Evolutionary conservation across 73 alveolate genomes (phyloP), one percentile per base, ranked within the genome.

Genomic region (Tetrahymena thermophila): DNA sequence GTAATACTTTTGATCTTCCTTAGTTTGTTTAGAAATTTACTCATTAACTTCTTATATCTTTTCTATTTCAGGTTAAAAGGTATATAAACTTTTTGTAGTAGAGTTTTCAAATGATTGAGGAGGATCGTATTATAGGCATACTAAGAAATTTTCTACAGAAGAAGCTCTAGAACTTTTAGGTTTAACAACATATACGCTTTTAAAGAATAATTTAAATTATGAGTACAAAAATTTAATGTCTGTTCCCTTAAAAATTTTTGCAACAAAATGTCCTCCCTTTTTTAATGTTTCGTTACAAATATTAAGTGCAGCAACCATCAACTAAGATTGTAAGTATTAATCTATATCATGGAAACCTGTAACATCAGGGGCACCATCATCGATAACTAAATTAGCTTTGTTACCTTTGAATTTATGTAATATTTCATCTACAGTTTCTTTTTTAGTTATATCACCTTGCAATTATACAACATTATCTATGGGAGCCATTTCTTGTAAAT

Each of bases 331-430:
- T 93, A 99, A 96, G 96, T 97, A 99, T 96, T 97, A 96, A 98
- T 99, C 99, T 43, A 99, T 97, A 96, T 99, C 99, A 96, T 98
- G 99, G 95, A 98, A 97, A 13, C 99, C 99, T 10, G 99, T 96
- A 15, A 99, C 99, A 95, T 99, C 99, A 38, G 99, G 99, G 23
- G 99, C 99, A 19, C 99, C 99, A 97, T 99, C 99, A 94, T 98
- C 97, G 16, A 98, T 98, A 21, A 99, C 99, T 35, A 99, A 97
- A 93, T 99, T 98, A 11, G 98, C 98, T 83, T 96, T 95, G 94
- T 98, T 97, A 56, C 98, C 98, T 94, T 97, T 95, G 94, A 98
- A 98, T 93, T 97, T 96, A 34, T 98, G 96, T 37, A 97, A 96
- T 34, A 98, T 98, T 89, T 96, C 96, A 85, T 98, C 98, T 17